Evolutionary conservation across 2,329 filamentous ascomycete genomes (phyloP), one percentile per base, ranked within the genome.

Genomic region (Stylonectria norvegica): DNA sequence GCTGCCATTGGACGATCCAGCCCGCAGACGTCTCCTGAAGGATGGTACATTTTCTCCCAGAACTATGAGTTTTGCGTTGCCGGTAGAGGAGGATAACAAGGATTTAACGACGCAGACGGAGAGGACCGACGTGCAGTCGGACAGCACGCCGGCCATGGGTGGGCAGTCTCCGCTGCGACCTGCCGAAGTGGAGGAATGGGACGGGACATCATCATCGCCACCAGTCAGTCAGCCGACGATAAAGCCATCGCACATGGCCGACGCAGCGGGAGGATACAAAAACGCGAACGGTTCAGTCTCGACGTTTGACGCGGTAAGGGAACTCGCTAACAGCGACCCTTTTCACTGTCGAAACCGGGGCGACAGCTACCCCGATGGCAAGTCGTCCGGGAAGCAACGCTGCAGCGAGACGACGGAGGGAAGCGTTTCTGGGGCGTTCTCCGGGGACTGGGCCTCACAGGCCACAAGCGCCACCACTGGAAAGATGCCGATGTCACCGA

Each of bases 401-500:
- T 73, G 71, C 39, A 83, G 79, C 57, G 78, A 82, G 54, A 77
- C 76, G 3, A 83, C 79, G 0, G 79, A 83, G 40, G 76, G 74
- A 31, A 79, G 78, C 58, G 70, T 67, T 30, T 78, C 76, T 6
- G 72, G 68, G 2, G 73, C 71, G 1, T 70, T 67, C 34, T 69
- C 71, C 0, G 77, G 73, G 8, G 79, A 83, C 51, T 82, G 78
- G 76, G 74, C 75, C 3, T 80, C 76, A 4, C 78, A 82, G 50
- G 76, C 73, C 4, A 83, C 79, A 11, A 81, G 77, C 51, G 78
- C 78, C 7, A 79, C 78, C 2, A 82, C 78, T 2, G 74, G 77
- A 35, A 81, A 80, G 61, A 75, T 81, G 73, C 78, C 79, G 4
- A 63, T 82, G 23, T 83, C 79, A 17, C 80, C 80, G 3, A 83